These are phyloP conservation scores for Pisolithus tinctorius DNA, from an alignment of 768 basidiomycete species.

Conservation along the genomic window DNA sequence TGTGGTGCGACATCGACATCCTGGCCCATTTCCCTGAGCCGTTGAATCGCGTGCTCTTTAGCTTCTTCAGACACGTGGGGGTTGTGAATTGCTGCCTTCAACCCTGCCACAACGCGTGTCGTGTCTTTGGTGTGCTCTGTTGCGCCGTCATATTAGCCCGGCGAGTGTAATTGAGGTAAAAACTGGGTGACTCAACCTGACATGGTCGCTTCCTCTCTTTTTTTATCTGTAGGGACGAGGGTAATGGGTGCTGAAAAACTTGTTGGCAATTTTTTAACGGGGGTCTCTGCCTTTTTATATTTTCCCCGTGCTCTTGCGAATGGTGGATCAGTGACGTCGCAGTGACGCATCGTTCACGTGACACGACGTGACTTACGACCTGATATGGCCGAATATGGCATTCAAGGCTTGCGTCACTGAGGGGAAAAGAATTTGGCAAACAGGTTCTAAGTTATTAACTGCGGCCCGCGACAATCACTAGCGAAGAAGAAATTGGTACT, in stretches of 20 bases:
- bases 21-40: constrained; percentile 36
- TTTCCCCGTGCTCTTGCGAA: not conserved
- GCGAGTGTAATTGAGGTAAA: not conserved
- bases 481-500: too few species aligned
- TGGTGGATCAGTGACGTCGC: constrained; percentile 1
- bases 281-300: not conserved
- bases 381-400: not conserved
- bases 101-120: constrained; percentile 45
- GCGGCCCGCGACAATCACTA: too few species aligned
- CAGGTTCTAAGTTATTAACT: too few species aligned
- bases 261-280: too few species aligned
- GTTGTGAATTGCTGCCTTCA: constrained; percentile 54
- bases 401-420: too few species aligned
- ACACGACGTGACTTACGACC: not conserved
- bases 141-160: not conserved
- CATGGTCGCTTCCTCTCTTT: constrained; percentile 6
- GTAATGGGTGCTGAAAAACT: not conserved
- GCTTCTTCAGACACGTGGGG: constrained; percentile 52
- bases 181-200: constrained; percentile 4
- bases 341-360: constrained; percentile 7
- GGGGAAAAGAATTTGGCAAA: not conserved
- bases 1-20: constrained; percentile 1
- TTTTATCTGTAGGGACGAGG: not conserved
- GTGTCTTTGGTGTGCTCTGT: constrained; percentile 33
- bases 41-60: constrained; percentile 40